Percentiles rank a stretch among this genome's conserved stretches.
Evolutionary conservation across 305 asterid species (phyloP).

Genomic region (Rubia peregrina): DNA sequence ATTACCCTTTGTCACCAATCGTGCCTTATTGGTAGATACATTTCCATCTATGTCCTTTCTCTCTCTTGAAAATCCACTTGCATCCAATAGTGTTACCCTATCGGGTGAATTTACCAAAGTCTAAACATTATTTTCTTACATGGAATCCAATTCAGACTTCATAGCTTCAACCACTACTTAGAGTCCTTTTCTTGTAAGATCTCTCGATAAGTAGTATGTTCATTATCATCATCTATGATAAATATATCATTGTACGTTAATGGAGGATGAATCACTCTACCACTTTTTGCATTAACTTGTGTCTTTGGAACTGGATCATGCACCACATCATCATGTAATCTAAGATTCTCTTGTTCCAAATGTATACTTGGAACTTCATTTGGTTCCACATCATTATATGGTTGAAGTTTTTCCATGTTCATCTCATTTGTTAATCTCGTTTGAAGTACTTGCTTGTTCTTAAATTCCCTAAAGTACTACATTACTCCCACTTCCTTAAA

Average conservation of each 20-base stretch:
- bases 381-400: too few species aligned
- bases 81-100: neutral
- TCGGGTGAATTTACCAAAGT: neutral
- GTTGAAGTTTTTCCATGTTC: neutral
- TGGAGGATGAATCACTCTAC: neutral
- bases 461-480: neutral
- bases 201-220: neutral
- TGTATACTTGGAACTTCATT: too few species aligned
- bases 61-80: neutral
- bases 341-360: too few species aligned
- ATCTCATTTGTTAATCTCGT: neutral
- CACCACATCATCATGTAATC: too few species aligned
- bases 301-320: neutral
- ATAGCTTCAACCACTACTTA: neutral
- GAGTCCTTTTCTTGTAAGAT: neutral
- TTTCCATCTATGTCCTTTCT: neutral
- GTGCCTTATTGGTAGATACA: neutral
- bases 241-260: neutral
- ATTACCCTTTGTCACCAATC: neutral
- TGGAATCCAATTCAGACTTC: neutral
- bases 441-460: neutral
- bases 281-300: too few species aligned
- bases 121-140: neutral
- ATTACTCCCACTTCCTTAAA: neutral
- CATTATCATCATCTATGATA: neutral